A percentile compares a stretch with the other conserved stretches of the same genome.
These are phyloP conservation scores for Colletotrichum eleusines DNA, from an alignment of 2,329 filamentous ascomycete genomes.

Conservation along the genomic window DNA sequence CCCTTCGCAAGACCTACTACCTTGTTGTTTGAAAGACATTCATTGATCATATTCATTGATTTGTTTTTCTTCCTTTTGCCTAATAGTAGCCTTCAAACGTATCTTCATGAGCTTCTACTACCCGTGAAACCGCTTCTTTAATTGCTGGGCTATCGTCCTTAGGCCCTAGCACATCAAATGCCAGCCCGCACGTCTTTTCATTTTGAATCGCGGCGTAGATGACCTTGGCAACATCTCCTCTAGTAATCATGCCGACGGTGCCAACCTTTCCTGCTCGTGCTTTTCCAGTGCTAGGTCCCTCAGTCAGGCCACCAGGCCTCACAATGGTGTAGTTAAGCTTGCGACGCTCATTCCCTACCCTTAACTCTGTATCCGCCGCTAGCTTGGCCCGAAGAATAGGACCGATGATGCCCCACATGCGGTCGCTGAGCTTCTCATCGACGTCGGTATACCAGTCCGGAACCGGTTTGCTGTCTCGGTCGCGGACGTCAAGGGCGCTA, in stretches of 20 bases:
- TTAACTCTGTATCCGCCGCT: conserved; percentile 55
- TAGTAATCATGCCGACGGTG: conserved; percentile 51
- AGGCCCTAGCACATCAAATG: conserved; percentile 57
- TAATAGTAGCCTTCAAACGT: conserved; percentile 49
- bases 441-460: conserved; percentile 59
- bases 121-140: conserved; percentile 53
- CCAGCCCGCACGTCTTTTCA: conserved; percentile 54
- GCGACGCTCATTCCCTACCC: conserved; percentile 52
- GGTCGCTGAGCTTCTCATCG: conserved; percentile 51
- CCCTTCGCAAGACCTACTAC: no score
- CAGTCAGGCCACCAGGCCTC: conserved; percentile 55
- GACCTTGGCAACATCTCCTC: conserved; percentile 60
- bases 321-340: conserved; percentile 60
- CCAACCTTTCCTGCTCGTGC: conserved; percentile 58
- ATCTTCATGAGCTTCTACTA: conserved; percentile 51
- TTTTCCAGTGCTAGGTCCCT: conserved; percentile 53
- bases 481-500: conserved; percentile 59
- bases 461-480: conserved; percentile 50
- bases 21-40: conserved; percentile 39
- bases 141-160: conserved; percentile 52
- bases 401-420: conserved; percentile 55
- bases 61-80: neutral
- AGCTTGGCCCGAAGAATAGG: conserved; percentile 58
- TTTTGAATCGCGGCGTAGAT: conserved; percentile 56
- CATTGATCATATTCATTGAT: neutral